A percentile compares a stretch with the other conserved stretches of the same genome.
Evolutionary conservation across 257 asterid species (phyloP).

Genomic region (Paraleonurus japonicus): DNA sequence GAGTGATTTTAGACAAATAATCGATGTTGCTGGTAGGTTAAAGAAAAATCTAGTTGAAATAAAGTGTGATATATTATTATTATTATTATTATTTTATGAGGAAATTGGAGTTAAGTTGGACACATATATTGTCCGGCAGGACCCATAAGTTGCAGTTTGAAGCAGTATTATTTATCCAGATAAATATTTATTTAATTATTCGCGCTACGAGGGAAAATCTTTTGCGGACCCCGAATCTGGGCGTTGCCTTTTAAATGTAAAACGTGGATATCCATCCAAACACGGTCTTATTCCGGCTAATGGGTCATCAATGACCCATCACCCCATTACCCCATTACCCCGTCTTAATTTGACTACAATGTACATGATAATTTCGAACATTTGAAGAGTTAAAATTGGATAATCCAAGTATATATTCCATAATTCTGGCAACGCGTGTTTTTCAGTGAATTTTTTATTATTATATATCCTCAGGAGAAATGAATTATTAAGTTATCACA

Average conservation of each 20-base stretch:
- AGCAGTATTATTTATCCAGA: conserved; percentile 2
- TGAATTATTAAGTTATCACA: neutral
- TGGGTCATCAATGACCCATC: neutral
- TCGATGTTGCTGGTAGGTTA: conserved; percentile 17
- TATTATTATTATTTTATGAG: neutral
- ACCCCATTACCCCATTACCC: conserved; percentile 1
- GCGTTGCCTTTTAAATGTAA: neutral
- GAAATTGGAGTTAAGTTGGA: neutral
- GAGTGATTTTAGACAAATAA: neutral
- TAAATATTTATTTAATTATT: conserved; percentile 4
- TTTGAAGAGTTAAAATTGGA: neutral
- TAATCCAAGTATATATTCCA: neutral
- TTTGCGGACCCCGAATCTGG: conserved; percentile 27
- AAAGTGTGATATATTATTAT: neutral
- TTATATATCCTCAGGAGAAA: neutral
- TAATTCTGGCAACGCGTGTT: neutral
- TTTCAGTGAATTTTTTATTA: neutral
- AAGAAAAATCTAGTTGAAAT: conserved; percentile 23
- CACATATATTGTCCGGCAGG: conserved; percentile 13
- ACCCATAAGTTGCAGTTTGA: conserved; percentile 17
- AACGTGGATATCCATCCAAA: conserved; percentile 21
- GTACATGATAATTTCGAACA: conserved; percentile 13
- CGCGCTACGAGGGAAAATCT: conserved; percentile 23
- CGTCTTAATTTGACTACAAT: conserved; percentile 18
- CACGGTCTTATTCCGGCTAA: conserved; percentile 10